Evolutionary conservation across 768 basidiomycete species (phyloP).

Genomic region (Porphyrellus cyaneotinctus): DNA sequence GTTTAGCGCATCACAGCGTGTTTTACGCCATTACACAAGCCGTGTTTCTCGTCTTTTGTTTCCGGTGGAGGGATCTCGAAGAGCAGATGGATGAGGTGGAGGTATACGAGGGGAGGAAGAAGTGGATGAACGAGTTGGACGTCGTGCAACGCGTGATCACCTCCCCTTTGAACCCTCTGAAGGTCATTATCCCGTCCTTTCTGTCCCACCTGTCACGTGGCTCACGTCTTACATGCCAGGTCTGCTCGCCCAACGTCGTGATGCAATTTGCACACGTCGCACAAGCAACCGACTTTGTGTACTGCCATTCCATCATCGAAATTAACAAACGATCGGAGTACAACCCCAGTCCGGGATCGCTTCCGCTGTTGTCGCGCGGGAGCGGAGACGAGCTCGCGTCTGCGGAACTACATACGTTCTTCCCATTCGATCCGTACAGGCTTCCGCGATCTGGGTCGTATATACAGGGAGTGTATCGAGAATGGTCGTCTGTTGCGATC

Average conservation of each 20-base stretch:
- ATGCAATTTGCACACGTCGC: constrained; percentile 92
- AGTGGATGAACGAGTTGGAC: constrained; percentile 83
- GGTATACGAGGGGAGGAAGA: constrained; percentile 46
- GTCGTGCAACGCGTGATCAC: constrained; percentile 76
- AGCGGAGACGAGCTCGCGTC: constrained; percentile 39
- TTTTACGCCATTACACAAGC: constrained; percentile 94
- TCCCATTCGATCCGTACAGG: constrained; percentile 97
- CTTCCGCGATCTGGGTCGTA: constrained; percentile 74
- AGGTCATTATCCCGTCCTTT: constrained; percentile 27
- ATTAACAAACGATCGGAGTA: constrained; percentile 73
- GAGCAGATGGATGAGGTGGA: constrained; percentile 57
- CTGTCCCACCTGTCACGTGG: no score
- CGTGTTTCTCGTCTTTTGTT: constrained; percentile 95
- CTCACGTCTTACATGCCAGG: constrained; percentile 37
- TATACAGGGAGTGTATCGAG: constrained; percentile 81
- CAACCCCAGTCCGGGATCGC: constrained; percentile 25
- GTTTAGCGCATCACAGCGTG: constrained; percentile 52
- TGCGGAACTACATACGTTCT: constrained; percentile 86
- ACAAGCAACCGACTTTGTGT: constrained; percentile 85
- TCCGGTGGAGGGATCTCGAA: constrained; percentile 87
- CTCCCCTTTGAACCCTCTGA: constrained; percentile 85
- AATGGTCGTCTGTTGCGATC: constrained; percentile 81
- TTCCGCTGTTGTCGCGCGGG: constrained; percentile 17
- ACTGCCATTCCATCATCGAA: constrained; percentile 91
- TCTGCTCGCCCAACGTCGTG: constrained; percentile 88